These are phyloP conservation scores for Grosmannia huntii DNA, from an alignment of 2,329 filamentous ascomycete species.

Conservation along the genomic window DNA sequence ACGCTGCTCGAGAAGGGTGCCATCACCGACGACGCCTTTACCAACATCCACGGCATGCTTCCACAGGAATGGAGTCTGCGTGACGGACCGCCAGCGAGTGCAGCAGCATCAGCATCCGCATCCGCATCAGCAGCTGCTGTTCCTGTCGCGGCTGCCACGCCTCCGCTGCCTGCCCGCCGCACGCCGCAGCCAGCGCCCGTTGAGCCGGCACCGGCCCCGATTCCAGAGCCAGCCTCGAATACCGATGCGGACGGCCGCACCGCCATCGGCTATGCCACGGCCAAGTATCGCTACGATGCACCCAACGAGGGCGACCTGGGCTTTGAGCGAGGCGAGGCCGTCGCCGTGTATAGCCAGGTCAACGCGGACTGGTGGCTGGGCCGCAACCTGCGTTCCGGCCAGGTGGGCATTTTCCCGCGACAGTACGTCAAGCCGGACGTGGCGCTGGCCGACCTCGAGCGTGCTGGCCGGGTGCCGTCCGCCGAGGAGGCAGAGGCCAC, in stretches of 20 bases:
- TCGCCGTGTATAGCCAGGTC: slow-evolving; percentile 82
- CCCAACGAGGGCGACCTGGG: slow-evolving; percentile 70
- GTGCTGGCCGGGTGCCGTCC: slow-evolving; percentile 5
- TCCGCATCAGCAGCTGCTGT: slow-evolving; percentile 18
- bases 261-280: slow-evolving; percentile 60
- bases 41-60: slow-evolving; percentile 60
- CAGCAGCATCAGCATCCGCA: slow-evolving; percentile 15
- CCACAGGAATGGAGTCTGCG: slow-evolving; percentile 56
- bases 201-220: slow-evolving; percentile 24
- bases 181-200: slow-evolving; percentile 24
- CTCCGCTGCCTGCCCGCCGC: slow-evolving; percentile 21
- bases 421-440: slow-evolving; percentile 66
- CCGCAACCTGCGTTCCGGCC: slow-evolving; percentile 65
- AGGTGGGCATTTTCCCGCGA: slow-evolving; percentile 90
- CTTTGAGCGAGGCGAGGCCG: slow-evolving; percentile 66
- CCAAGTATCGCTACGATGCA: slow-evolving; percentile 72
- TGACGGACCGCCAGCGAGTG: slow-evolving; percentile 21
- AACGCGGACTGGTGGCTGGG: slow-evolving; percentile 97
- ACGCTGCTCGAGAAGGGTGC: slow-evolving; percentile 68
- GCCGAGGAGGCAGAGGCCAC: background rate
- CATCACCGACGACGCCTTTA: slow-evolving; percentile 63
- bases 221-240: background rate
- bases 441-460: slow-evolving; percentile 11
- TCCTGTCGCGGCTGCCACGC: slow-evolving; percentile 9
- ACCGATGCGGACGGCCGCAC: slow-evolving; percentile 30